Percentiles rank a stretch among this genome's conserved stretches.
Evolutionary conservation across 768 basidiomycete genomes (phyloP).

Genomic region (Naganishia vaughanmartiniae): DNA sequence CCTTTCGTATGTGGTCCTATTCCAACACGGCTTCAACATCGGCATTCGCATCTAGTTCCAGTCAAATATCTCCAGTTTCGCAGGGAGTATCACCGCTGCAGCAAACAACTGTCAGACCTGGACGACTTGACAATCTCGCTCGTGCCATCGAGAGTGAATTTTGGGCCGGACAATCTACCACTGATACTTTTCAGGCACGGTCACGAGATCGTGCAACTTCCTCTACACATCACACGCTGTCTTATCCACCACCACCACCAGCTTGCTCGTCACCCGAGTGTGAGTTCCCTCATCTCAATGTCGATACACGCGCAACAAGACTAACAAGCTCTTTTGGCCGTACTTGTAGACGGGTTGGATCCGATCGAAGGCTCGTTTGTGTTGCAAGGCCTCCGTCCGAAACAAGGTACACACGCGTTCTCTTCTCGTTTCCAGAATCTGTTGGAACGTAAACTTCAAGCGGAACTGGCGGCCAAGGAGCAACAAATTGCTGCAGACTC

Average conservation of each 20-base stretch:
- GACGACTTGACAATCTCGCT: slow-evolving; percentile 15
- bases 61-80: background rate
- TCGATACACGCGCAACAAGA: background rate
- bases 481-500: background rate
- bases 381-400: background rate
- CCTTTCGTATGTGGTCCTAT: background rate
- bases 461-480: slow-evolving; percentile 13
- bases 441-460: slow-evolving; percentile 16
- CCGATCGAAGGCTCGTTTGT: slow-evolving; percentile 7
- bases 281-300: background rate
- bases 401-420: slow-evolving; percentile 6
- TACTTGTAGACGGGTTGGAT: slow-evolving; percentile 14
- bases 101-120: background rate
- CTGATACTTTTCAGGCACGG: background rate
- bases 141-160: slow-evolving; percentile 12
- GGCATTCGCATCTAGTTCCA: background rate
- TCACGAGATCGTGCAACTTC: slow-evolving; percentile 3
- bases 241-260: slow-evolving; percentile 8
- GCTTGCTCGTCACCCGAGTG: slow-evolving; percentile 16
- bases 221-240: background rate
- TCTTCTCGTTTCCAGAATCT: slow-evolving; percentile 16
- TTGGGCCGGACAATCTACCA: background rate
- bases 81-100: background rate
- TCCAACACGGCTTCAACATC: background rate
- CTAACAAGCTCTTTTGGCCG: no score